Conservation (phyloP, 495 filamentous ascomycete species). For the Aspergillus bertholletiae region DNA sequence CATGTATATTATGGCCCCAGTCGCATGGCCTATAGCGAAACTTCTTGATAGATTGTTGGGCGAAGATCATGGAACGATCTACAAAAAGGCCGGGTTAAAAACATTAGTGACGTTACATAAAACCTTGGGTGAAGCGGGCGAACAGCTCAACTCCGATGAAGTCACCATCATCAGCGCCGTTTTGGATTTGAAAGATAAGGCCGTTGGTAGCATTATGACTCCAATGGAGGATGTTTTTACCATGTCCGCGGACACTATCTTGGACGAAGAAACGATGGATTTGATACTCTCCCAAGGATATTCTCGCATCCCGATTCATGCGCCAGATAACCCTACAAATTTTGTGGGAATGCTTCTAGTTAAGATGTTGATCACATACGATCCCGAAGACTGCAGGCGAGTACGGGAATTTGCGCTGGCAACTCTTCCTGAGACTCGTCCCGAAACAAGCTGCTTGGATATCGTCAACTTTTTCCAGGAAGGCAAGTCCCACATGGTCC, state of each 20-base stretch:
- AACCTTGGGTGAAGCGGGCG: slow-evolving; percentile 77
- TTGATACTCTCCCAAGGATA: slow-evolving; percentile 88
- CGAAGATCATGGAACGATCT: slow-evolving; percentile 89
- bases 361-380: slow-evolving; percentile 98
- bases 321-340: slow-evolving; percentile 75
- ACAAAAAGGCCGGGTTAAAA: slow-evolving; percentile 92
- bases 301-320: slow-evolving; percentile 90
- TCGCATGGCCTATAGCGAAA: slow-evolving; percentile 88
- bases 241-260: slow-evolving; percentile 85
- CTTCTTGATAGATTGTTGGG: slow-evolving; percentile 84
- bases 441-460: slow-evolving; percentile 93
- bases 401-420: slow-evolving; percentile 90
- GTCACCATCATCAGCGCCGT: slow-evolving; percentile 98
- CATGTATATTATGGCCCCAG: slow-evolving; percentile 86
- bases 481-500: slow-evolving; percentile 97
- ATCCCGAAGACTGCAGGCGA: slow-evolving; percentile 82
- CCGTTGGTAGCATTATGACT: slow-evolving; percentile 94
- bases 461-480: slow-evolving; percentile 99
- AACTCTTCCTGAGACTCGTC: slow-evolving; percentile 88
- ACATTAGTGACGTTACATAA: slow-evolving; percentile 91
- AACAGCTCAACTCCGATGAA: slow-evolving; percentile 93
- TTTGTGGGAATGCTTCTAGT: slow-evolving; percentile 97
- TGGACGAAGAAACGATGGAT: slow-evolving; percentile 92
- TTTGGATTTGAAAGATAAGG: slow-evolving; percentile 91
- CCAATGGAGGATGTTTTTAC: slow-evolving; percentile 96